These are phyloP conservation scores for Stylonectria norvegica DNA, from an alignment of 2,329 filamentous ascomycete species.

Conservation along the genomic window DNA sequence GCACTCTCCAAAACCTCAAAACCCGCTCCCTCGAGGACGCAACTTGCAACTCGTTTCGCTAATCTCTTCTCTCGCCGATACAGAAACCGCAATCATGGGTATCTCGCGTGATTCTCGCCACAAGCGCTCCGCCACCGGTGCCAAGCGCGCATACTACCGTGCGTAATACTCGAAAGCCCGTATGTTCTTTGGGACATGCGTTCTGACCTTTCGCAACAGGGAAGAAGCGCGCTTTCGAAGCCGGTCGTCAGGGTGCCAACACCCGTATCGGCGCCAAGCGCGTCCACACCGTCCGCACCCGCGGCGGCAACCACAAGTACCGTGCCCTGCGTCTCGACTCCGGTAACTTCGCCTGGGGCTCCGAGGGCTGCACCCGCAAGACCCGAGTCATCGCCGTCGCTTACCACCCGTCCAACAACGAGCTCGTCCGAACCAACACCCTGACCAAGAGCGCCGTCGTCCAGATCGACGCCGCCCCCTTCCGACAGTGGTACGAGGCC, in stretches of 20 bases:
- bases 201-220: slow-evolving; percentile 72
- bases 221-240: slow-evolving; percentile 99
- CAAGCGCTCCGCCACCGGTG: slow-evolving; percentile 99
- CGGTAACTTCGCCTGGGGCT: slow-evolving; percentile 99
- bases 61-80: slow-evolving; percentile 26
- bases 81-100: slow-evolving; percentile 88
- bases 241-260: slow-evolving; percentile 98
- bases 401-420: slow-evolving; percentile 99
- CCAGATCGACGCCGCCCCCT: slow-evolving; percentile 97
- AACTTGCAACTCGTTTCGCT: slow-evolving; percentile 10
- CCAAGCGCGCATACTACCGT: slow-evolving; percentile 93
- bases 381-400: slow-evolving; percentile 97
- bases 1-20: slow-evolving; percentile 2
- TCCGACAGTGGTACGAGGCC: slow-evolving; percentile 99
- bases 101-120: slow-evolving; percentile 99
- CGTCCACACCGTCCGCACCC: slow-evolving; percentile 94
- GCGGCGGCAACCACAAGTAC: slow-evolving; percentile 99
- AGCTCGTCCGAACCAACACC: slow-evolving; percentile 99
- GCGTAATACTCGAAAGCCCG: slow-evolving; percentile 66
- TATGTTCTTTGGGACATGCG: slow-evolving; percentile 58
- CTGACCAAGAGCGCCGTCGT: slow-evolving; percentile 98
- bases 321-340: slow-evolving; percentile 97
- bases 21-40: neutral
- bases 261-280: slow-evolving; percentile 98
- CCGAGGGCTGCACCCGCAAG: slow-evolving; percentile 97